A percentile compares a stretch with the other conserved stretches of the same genome.
Evolutionary conservation across 768 basidiomycete genomes (phyloP).

Genomic region (Amanita pseudoporphyria): DNA sequence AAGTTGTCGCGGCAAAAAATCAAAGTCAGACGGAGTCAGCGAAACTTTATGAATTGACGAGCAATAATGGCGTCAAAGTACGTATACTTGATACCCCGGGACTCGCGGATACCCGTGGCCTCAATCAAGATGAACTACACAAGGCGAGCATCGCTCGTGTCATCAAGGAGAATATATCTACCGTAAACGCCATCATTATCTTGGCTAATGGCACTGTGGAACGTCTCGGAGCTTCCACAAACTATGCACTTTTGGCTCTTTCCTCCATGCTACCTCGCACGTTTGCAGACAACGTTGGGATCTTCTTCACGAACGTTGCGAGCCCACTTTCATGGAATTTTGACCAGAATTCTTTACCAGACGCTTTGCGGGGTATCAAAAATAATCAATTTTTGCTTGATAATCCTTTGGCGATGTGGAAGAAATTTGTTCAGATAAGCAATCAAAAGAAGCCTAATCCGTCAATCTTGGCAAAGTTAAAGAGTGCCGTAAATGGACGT

Average conservation of each 20-base stretch:
- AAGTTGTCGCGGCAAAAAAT: slow-evolving; percentile 5
- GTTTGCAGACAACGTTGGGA: slow-evolving; percentile 17
- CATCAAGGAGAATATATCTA: slow-evolving; percentile 14
- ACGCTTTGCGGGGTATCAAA: slow-evolving; percentile 7
- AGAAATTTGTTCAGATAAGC: too few species aligned
- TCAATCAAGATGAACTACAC: slow-evolving; percentile 16
- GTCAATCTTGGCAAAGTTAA: too few species aligned
- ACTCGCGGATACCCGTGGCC: slow-evolving; percentile 20
- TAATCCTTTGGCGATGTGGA: too few species aligned
- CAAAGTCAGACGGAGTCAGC: slow-evolving; percentile 12
- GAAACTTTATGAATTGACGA: slow-evolving; percentile 7
- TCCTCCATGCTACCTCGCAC: slow-evolving; percentile 17
- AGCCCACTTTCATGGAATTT: slow-evolving; percentile 16
- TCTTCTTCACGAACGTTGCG: slow-evolving; percentile 17
- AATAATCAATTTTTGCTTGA: too few species aligned
- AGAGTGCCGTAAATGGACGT: too few species aligned
- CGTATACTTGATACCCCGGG: slow-evolving; percentile 22
- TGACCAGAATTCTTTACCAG: slow-evolving; percentile 10
- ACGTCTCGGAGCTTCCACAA: slow-evolving; percentile 15
- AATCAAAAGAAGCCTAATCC: too few species aligned
- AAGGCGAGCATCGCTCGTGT: slow-evolving; percentile 16
- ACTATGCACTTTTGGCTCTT: slow-evolving; percentile 16
- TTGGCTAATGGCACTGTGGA: slow-evolving; percentile 18
- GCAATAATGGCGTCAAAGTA: slow-evolving; percentile 9
- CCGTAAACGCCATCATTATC: slow-evolving; percentile 18